These are phyloP conservation scores for Solanum chiquidenum DNA, from an alignment of 257 asterid species.

Conservation along the genomic window DNA sequence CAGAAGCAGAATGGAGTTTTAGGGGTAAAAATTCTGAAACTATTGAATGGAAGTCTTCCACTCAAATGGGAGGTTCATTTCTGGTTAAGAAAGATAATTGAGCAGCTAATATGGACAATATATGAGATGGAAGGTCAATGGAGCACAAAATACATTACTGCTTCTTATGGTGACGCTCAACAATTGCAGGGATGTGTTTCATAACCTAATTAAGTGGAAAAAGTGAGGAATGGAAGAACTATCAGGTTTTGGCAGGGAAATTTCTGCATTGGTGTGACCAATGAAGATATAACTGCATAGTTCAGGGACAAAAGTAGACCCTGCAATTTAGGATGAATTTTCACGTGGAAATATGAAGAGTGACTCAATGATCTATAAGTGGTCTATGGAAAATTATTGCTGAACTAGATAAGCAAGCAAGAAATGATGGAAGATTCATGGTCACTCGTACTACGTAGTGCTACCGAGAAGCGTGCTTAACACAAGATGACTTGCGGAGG, in stretches of 20 bases:
- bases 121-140: background rate
- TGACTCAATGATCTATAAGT: background rate
- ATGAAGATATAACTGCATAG: background rate
- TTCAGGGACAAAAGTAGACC: background rate
- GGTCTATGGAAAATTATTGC: background rate
- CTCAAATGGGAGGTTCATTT: background rate
- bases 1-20: background rate
- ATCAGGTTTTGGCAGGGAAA: background rate
- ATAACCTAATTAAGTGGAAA: background rate
- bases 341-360: background rate
- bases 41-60: background rate
- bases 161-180: background rate
- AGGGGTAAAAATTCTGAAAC: background rate
- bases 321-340: background rate
- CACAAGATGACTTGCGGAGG: background rate
- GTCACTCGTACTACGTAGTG: background rate
- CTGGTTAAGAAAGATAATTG: background rate
- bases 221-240: background rate
- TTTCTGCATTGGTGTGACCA: background rate
- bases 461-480: background rate
- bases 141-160: background rate
- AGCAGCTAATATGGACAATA: background rate
- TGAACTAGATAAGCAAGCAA: background rate
- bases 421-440: background rate
- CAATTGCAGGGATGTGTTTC: background rate